A percentile compares a stretch with the other conserved stretches of the same genome.
These are phyloP conservation scores for Dioscorea cayenensis DNA, from an alignment of 116 monocot species.

Conservation along the genomic window DNA sequence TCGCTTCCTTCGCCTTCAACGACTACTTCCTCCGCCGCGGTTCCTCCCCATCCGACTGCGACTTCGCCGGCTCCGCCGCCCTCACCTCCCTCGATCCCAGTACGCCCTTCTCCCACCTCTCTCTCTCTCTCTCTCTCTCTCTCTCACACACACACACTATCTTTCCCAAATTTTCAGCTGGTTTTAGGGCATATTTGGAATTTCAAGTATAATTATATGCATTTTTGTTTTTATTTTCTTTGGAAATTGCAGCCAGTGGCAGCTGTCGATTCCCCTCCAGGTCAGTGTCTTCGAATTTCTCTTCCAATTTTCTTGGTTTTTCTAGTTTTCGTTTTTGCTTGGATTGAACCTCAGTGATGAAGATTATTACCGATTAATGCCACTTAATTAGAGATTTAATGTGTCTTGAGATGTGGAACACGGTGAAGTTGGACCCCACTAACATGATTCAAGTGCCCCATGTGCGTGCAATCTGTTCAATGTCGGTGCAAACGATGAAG, in stretches of 20 bases:
- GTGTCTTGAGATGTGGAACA: no score
- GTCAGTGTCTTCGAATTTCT: slow-evolving; percentile 18
- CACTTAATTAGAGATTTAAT: no score
- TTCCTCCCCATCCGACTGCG: slow-evolving; percentile 41
- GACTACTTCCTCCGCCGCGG: slow-evolving; percentile 62
- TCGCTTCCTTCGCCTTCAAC: slow-evolving; percentile 91
- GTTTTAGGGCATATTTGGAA: neutral
- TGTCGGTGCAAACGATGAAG: no score
- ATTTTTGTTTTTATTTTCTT: neutral
- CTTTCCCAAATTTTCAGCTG: no score
- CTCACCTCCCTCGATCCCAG: slow-evolving; percentile 66
- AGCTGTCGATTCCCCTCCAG: slow-evolving; percentile 63
- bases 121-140: neutral
- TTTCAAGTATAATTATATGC: slow-evolving; percentile 1
- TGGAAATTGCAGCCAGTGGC: slow-evolving; percentile 24
- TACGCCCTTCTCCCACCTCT: slow-evolving; percentile 2
- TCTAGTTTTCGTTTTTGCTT: neutral
- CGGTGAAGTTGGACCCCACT: no score
- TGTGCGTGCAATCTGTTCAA: no score
- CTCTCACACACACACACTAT: no score
- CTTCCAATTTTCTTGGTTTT: neutral
- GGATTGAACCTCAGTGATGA: no score
- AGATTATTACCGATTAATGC: no score
- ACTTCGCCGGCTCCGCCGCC: slow-evolving; percentile 86
- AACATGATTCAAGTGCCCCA: no score